Evolutionary conservation across 352 stramenopile genomes (phyloP).

Genomic region (Saprolegnia diclina): DNA sequence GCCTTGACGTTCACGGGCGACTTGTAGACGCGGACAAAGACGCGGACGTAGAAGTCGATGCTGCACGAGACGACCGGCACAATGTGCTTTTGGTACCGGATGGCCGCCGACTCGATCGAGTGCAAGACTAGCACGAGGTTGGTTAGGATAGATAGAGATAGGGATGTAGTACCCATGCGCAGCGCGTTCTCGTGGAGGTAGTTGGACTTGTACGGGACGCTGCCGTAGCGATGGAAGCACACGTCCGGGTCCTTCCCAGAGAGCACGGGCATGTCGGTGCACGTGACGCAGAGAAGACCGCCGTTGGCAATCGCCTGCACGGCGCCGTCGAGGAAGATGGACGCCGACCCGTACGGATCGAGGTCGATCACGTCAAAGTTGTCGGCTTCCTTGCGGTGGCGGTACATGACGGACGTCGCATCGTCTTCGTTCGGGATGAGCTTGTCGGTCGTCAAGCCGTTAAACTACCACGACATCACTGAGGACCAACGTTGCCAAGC

Average conservation of each 20-base stretch:
- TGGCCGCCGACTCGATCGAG: conserved; percentile 91
- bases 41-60: conserved; percentile 99
- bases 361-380: conserved; percentile 99
- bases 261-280: conserved; percentile 96
- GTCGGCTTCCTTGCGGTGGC: conserved; percentile 74
- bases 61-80: conserved; percentile 96
- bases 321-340: conserved; percentile 97
- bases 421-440: conserved; percentile 83
- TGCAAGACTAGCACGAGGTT: conserved; percentile 89
- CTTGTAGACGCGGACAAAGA: conserved; percentile 99
- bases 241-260: conserved; percentile 83
- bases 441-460: conserved; percentile 71
- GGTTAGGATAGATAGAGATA: neutral
- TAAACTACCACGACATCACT: conserved; percentile 40
- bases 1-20: conserved; percentile 93
- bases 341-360: conserved; percentile 98
- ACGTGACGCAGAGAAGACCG: conserved; percentile 98
- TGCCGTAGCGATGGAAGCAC: conserved; percentile 82
- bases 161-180: conserved; percentile 52
- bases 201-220: conserved; percentile 81
- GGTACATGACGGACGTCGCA: conserved; percentile 85
- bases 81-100: conserved; percentile 95
- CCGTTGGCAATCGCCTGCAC: conserved; percentile 94
- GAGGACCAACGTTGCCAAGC: neutral
- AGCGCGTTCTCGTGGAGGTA: conserved; percentile 86